Conservation (phyloP, 2,329 filamentous ascomycete genomes). For the Ceratocystis alfenasii region DNA sequence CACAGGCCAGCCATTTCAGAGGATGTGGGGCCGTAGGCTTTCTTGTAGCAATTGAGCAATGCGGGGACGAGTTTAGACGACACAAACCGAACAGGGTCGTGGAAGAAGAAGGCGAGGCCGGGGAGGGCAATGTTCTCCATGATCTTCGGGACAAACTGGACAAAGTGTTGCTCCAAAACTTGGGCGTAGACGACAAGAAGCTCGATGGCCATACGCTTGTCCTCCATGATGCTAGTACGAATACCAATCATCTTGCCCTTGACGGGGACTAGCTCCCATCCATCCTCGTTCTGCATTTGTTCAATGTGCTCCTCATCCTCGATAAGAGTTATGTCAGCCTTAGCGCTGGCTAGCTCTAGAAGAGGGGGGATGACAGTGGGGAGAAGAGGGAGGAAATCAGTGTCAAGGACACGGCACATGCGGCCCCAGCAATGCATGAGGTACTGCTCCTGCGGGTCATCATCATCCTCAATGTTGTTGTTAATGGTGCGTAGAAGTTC, state of each 20-base stretch:
- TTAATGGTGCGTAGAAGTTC: slow-evolving; percentile 82
- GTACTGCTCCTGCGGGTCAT: slow-evolving; percentile 94
- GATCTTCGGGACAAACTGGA: slow-evolving; percentile 80
- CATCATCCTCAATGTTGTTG: slow-evolving; percentile 70
- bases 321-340: slow-evolving; percentile 91
- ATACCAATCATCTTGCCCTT: slow-evolving; percentile 98
- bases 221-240: slow-evolving; percentile 89
- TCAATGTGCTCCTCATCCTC: slow-evolving; percentile 93
- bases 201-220: slow-evolving; percentile 99
- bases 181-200: slow-evolving; percentile 94
- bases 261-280: slow-evolving; percentile 92
- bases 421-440: slow-evolving; percentile 98
- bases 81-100: slow-evolving; percentile 89
- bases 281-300: slow-evolving; percentile 84
- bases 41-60: slow-evolving; percentile 86
- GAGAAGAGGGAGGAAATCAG: slow-evolving; percentile 86
- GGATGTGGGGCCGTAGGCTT: slow-evolving; percentile 71
- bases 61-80: slow-evolving; percentile 91
- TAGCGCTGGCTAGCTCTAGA: slow-evolving; percentile 79
- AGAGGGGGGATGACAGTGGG: slow-evolving; percentile 89
- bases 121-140: slow-evolving; percentile 95
- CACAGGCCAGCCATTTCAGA: slow-evolving; percentile 71
- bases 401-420: slow-evolving; percentile 88
- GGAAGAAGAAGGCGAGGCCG: slow-evolving; percentile 95
- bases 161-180: slow-evolving; percentile 84